Conservation (phyloP, 371 early-diverging fungal species). For the Mucor irregularis region DNA sequence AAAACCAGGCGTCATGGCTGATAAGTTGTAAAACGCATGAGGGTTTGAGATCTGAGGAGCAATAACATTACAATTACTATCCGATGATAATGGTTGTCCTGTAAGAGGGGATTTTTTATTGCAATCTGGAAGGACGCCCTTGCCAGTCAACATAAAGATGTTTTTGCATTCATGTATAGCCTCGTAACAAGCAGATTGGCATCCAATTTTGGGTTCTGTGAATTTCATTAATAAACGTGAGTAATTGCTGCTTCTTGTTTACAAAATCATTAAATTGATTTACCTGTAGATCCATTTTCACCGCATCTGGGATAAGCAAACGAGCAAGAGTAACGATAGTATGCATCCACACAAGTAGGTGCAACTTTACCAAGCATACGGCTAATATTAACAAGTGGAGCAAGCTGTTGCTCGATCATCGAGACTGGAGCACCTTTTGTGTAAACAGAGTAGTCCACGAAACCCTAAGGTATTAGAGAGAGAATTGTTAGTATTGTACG, state of each 20-base stretch:
- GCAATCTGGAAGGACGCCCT: constrained; percentile 50
- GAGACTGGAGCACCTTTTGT: constrained; percentile 19
- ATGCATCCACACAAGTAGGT: constrained; percentile 41
- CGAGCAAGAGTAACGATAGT: constrained; percentile 43
- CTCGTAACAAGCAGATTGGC: constrained; percentile 49
- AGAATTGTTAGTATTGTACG: no score
- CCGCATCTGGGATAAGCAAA: constrained; percentile 40
- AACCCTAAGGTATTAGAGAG: constrained; percentile 20
- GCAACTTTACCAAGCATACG: constrained; percentile 12
- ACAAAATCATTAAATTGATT: not conserved
- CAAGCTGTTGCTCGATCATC: constrained; percentile 26
- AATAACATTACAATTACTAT: constrained; percentile 44
- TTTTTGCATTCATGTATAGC: constrained; percentile 32
- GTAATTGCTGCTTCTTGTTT: not conserved
- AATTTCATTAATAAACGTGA: not conserved
- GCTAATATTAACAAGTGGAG: constrained; percentile 8
- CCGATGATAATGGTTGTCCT: constrained; percentile 35
- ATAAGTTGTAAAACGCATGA: constrained; percentile 20
- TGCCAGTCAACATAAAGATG: constrained; percentile 37
- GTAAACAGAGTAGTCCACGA: constrained; percentile 38
- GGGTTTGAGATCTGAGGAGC: constrained; percentile 21
- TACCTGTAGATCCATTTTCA: constrained; percentile 11
- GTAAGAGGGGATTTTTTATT: constrained; percentile 25
- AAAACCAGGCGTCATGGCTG: constrained; percentile 29
- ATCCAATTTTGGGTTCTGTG: constrained; percentile 37